Evolutionary conservation across 2,329 filamentous ascomycete species (phyloP).

Genomic region (Venturia aucupariae): DNA sequence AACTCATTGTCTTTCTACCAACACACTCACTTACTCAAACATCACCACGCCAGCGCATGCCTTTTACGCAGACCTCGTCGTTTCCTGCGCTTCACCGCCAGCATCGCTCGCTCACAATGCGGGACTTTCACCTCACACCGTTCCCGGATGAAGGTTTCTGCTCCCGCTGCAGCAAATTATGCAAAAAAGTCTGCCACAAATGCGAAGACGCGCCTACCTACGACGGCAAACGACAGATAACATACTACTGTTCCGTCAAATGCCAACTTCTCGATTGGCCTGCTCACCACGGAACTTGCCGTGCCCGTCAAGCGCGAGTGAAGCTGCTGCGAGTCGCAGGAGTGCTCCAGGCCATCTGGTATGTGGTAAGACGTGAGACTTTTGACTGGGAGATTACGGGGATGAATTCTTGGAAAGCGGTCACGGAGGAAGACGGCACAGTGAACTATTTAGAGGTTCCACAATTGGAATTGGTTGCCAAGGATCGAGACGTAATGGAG

Average conservation of each 20-base stretch:
- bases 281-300: neutral
- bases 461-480: neutral
- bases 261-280: slow-evolving; percentile 4
- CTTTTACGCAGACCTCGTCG: neutral
- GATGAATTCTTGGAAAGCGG: neutral
- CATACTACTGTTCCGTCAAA: slow-evolving; percentile 4
- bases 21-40: neutral
- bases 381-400: neutral
- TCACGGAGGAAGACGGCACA: neutral
- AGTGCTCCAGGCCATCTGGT: neutral
- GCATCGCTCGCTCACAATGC: neutral
- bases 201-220: slow-evolving; percentile 5
- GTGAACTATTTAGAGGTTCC: neutral
- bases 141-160: neutral
- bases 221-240: neutral
- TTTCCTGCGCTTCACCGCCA: neutral
- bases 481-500: neutral
- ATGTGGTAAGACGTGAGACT: neutral
- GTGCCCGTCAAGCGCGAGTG: neutral
- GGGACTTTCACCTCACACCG: neutral
- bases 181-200: slow-evolving; percentile 10
- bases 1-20: neutral
- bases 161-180: neutral
- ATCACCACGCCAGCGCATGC: neutral
- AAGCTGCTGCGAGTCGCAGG: neutral